phyloP scores from a whole-genome alignment of 2,329 filamentous ascomycete genomes.

The Colletotrichum spinosum region DNA sequence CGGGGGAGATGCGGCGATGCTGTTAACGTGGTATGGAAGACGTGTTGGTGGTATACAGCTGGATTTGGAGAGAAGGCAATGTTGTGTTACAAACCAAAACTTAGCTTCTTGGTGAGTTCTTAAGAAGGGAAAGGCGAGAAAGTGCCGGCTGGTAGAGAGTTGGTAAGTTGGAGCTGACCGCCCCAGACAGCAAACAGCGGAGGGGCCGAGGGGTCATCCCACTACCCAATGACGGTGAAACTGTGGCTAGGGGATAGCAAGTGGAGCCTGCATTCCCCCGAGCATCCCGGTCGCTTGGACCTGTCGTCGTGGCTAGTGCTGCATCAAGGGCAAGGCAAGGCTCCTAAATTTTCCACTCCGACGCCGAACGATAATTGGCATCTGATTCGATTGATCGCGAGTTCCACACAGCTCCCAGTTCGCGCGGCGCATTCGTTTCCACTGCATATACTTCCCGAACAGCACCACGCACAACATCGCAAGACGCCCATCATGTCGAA shows the following conservation, averaged over 20 bases:
- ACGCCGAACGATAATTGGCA: constrained; percentile 23
- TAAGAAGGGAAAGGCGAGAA: constrained; percentile 23
- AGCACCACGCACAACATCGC: constrained; percentile 35
- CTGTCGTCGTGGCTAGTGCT: constrained; percentile 36
- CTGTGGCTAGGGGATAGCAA: constrained; percentile 32
- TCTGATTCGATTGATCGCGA: constrained; percentile 5
- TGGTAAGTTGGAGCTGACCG: constrained; percentile 35
- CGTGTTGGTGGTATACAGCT: background rate
- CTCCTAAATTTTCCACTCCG: constrained; percentile 35
- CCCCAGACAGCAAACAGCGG: constrained; percentile 27
- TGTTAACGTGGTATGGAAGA: background rate
- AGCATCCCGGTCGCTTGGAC: constrained; percentile 37
- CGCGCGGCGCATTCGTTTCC: constrained; percentile 19
- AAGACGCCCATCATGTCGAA: constrained; percentile 62
- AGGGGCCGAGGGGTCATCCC: constrained; percentile 38
- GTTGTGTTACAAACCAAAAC: constrained; percentile 14
- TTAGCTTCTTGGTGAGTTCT: constrained; percentile 33
- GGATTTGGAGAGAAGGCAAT: constrained; percentile 10
- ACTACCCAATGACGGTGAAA: constrained; percentile 38
- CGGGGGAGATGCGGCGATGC: background rate
- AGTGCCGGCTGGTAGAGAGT: constrained; percentile 15
- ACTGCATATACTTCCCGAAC: background rate
- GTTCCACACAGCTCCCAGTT: constrained; percentile 9
- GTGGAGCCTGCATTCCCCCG: constrained; percentile 30
- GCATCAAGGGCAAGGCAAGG: constrained; percentile 7